A percentile compares a stretch with the other conserved stretches of the same genome.
These are phyloP conservation scores for Lichtheimia hyalospora DNA, from an alignment of 371 early-diverging fungal species.

Conservation along the genomic window DNA sequence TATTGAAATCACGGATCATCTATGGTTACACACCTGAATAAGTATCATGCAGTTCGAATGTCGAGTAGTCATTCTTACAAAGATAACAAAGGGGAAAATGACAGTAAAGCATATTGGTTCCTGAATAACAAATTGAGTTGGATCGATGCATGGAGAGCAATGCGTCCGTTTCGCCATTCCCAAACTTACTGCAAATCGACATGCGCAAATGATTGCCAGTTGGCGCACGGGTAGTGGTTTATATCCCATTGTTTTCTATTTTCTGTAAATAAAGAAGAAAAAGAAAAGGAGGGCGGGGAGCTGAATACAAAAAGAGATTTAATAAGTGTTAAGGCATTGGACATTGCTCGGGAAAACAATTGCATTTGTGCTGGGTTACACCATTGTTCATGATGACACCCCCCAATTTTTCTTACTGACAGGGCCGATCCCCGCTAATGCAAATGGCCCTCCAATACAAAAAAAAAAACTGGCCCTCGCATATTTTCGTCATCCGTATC, in stretches of 20 bases:
- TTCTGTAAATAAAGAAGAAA: background rate
- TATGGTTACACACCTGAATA: conserved; percentile 10
- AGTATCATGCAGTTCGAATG: background rate
- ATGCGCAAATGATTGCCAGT: conserved; percentile 53
- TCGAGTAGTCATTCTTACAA: conserved; percentile 10
- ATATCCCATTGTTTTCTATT: background rate
- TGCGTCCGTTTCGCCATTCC: background rate
- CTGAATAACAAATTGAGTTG: conserved; percentile 24
- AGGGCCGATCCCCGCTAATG: too few relatives aligned
- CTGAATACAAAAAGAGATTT: background rate
- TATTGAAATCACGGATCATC: conserved; percentile 63
- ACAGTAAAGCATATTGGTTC: conserved; percentile 67
- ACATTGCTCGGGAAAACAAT: too few relatives aligned
- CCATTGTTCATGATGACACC: background rate
- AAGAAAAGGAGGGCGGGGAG: background rate
- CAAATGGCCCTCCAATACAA: too few relatives aligned
- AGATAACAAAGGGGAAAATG: conserved; percentile 58
- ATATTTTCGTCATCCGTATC: too few relatives aligned
- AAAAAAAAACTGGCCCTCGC: too few relatives aligned
- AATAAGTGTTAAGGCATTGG: background rate
- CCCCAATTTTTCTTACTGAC: too few relatives aligned
- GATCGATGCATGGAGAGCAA: background rate
- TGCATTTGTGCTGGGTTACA: background rate
- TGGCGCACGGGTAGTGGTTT: conserved; percentile 58
- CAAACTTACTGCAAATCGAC: conserved; percentile 44